Percentiles rank a stretch among this genome's conserved stretches.
Evolutionary conservation across 225 moss, liverwort and hornwort genomes (phyloP).

Genomic region (Asterella californica): DNA sequence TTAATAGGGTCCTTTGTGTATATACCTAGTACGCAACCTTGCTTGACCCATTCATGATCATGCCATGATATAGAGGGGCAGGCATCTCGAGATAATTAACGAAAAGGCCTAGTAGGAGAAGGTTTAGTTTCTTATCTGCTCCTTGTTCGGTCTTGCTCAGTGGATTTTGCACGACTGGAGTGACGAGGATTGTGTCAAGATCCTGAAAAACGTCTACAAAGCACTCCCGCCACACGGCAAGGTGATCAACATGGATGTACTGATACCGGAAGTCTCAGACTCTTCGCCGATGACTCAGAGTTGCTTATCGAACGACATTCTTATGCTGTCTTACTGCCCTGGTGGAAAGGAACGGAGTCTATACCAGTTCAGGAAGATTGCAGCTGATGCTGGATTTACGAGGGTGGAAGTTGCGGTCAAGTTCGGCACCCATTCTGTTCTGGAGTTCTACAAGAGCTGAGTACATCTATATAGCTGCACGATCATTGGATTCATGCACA

Average conservation of each 20-base stretch:
- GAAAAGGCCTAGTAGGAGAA: too few species aligned
- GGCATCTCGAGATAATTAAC: too few species aligned
- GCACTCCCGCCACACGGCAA: conserved; percentile 19
- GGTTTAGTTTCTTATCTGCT: too few species aligned
- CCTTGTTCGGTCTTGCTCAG: too few species aligned
- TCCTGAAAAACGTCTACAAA: conserved; percentile 9
- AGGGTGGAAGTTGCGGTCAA: conserved; percentile 1
- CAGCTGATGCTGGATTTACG: conserved; percentile 9
- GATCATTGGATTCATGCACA: too few species aligned
- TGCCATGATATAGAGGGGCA: too few species aligned
- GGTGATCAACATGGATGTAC: conserved; percentile 16
- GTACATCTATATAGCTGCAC: too few species aligned
- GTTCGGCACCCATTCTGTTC: neutral
- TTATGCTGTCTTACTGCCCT: neutral
- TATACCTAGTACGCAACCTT: too few species aligned
- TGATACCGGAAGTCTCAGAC: neutral
- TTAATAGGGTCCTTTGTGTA: too few species aligned
- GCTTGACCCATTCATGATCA: too few species aligned
- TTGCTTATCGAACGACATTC: conserved; percentile 3
- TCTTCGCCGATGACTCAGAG: neutral
- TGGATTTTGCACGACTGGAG: conserved; percentile 26
- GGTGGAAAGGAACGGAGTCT: conserved; percentile 16
- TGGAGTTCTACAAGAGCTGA: conserved; percentile 2
- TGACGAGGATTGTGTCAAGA: conserved; percentile 19
- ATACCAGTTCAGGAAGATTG: conserved; percentile 13